A percentile compares a stretch with the other conserved stretches of the same genome.
Evolutionary conservation across 176 grass and related monocot species (phyloP).

Genomic region (Themeda triandra): DNA sequence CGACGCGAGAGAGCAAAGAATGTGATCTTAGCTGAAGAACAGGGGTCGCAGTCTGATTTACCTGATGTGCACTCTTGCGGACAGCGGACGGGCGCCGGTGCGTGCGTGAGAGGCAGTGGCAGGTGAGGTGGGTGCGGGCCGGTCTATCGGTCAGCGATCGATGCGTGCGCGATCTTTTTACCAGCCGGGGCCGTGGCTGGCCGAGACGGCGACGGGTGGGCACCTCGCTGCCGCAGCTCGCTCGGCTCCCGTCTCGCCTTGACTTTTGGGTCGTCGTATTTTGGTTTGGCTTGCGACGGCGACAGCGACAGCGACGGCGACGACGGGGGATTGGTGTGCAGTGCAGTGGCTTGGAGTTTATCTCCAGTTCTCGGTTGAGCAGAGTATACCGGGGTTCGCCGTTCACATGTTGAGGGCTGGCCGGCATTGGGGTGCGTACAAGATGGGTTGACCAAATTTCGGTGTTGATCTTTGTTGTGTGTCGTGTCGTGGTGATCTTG

Average conservation of each 20-base stretch:
- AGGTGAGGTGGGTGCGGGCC: not conserved
- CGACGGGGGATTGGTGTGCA: not conserved
- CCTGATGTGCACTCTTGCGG: no score
- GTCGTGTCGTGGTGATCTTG: no score
- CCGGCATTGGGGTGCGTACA: not conserved
- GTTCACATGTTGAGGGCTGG: not conserved
- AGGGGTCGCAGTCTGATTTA: no score
- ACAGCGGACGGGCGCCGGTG: not conserved
- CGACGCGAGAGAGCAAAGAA: no score
- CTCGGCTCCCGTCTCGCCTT: not conserved
- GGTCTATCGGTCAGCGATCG: constrained; percentile 30
- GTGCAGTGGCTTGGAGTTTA: not conserved
- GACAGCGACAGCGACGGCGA: not conserved
- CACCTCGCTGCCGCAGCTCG: not conserved
- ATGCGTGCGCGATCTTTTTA: not conserved
- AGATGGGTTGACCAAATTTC: not conserved
- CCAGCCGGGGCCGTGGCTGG: not conserved
- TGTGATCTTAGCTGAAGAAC: no score
- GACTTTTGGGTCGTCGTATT: constrained; percentile 7
- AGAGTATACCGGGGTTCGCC: not conserved
- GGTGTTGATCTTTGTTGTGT: not conserved
- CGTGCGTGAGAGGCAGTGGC: not conserved
- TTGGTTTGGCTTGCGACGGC: constrained; percentile 6
- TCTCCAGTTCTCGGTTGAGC: not conserved
- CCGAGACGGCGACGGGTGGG: not conserved